Percentiles rank a stretch among this genome's conserved stretches.
Evolutionary conservation across 2,329 filamentous ascomycete genomes (phyloP).

Genomic region (Uncinocarpus reesii): DNA sequence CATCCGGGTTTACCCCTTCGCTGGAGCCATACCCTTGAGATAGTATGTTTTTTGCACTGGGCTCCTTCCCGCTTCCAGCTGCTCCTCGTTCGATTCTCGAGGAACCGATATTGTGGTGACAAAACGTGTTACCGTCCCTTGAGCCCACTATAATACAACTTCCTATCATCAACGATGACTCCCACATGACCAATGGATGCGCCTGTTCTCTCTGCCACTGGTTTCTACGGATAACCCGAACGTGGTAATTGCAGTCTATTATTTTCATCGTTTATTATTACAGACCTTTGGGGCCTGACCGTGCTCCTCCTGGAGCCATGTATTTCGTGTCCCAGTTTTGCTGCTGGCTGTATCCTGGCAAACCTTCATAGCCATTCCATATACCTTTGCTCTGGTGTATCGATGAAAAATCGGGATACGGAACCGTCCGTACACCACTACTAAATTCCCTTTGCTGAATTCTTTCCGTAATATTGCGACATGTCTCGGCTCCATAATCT

Average conservation of each 20-base stretch:
- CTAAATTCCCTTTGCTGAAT: too few relatives aligned
- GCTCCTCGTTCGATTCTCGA: background rate
- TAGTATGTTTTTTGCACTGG: background rate
- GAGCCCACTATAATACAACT: conserved; percentile 2
- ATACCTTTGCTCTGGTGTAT: too few relatives aligned
- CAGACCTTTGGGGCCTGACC: background rate
- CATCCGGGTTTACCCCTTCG: conserved; percentile 7
- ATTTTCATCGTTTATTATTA: too few relatives aligned
- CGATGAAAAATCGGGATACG: too few relatives aligned
- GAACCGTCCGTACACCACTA: too few relatives aligned
- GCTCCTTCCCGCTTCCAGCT: conserved; percentile 1
- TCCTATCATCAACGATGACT: background rate
- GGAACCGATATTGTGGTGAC: background rate
- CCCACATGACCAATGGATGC: conserved; percentile 2
- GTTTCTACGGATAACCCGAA: background rate
- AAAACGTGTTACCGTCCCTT: background rate
- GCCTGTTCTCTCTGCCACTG: background rate
- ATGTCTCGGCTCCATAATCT: too few relatives aligned
- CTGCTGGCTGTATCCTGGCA: background rate
- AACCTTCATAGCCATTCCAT: background rate
- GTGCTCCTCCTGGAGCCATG: background rate
- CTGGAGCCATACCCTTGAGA: conserved; percentile 7
- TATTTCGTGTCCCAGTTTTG: background rate
- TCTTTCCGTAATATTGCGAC: too few relatives aligned
- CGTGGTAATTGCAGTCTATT: background rate